These are phyloP conservation scores for Fusarium anthophilum DNA, from an alignment of 2,329 filamentous ascomycete species.

Conservation along the genomic window DNA sequence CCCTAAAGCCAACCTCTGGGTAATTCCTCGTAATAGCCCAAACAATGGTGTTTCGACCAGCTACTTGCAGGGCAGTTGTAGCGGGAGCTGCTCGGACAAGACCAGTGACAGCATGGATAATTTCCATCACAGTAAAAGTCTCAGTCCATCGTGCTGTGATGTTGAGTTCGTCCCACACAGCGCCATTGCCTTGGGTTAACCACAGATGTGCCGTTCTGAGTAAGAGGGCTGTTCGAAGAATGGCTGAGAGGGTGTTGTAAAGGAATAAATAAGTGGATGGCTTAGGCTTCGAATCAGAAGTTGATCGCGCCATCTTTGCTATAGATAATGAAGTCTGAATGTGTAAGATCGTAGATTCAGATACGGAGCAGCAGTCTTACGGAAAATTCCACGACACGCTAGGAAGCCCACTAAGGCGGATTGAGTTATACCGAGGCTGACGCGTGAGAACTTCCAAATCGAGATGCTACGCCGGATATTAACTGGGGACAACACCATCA, in stretches of 20 bases:
- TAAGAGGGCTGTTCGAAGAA: constrained; percentile 12
- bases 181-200: constrained; percentile 4
- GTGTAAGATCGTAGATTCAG: neutral
- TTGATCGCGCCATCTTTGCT: neutral
- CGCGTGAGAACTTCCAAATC: constrained; percentile 7
- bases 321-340: neutral
- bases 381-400: neutral
- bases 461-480: neutral
- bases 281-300: neutral
- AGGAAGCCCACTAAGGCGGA: neutral
- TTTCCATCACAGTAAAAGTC: constrained; percentile 22
- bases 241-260: constrained; percentile 24
- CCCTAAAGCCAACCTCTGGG: constrained; percentile 16
- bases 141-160: constrained; percentile 31
- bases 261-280: constrained; percentile 12
- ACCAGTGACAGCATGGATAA: constrained; percentile 17
- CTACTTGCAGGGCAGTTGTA: constrained; percentile 33
- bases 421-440: constrained; percentile 15
- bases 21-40: constrained; percentile 40
- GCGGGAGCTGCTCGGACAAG: constrained; percentile 31
- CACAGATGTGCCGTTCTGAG: constrained; percentile 21
- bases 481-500: no score
- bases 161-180: constrained; percentile 31
- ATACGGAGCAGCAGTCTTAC: neutral
- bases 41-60: constrained; percentile 36